phyloP scores from a whole-genome alignment of 306 rosid genomes.

The Canavalia ensiformis region DNA sequence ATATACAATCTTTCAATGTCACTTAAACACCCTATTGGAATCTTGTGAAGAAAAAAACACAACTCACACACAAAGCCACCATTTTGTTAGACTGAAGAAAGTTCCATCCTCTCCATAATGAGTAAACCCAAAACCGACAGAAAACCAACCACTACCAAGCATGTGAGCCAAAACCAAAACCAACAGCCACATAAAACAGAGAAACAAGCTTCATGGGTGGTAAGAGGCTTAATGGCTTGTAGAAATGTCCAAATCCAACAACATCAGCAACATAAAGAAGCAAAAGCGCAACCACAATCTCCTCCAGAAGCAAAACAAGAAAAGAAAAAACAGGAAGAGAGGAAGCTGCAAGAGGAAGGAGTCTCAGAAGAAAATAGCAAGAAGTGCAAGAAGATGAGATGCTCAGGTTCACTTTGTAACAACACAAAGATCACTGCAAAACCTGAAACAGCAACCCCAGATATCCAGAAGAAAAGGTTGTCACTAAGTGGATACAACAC shows the following conservation, averaged over 20 bases:
- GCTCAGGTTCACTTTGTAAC: conserved; percentile 87
- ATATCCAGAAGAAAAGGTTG: conserved; percentile 72
- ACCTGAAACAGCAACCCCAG: conserved; percentile 72
- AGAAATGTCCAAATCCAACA: conserved; percentile 67
- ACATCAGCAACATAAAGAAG: conserved; percentile 52
- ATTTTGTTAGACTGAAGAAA: conserved; percentile 43
- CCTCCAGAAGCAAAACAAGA: conserved; percentile 49
- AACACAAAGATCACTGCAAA: conserved; percentile 85
- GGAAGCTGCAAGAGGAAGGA: conserved; percentile 63
- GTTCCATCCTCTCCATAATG: conserved; percentile 60
- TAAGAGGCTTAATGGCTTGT: conserved; percentile 80
- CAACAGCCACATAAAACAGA: conserved; percentile 66
- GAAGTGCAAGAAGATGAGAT: conserved; percentile 91
- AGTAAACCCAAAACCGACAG: conserved; percentile 64
- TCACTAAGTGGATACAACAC: conserved; percentile 54
- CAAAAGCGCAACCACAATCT: conserved; percentile 40
- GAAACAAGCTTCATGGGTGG: conserved; percentile 81
- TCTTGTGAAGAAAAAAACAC: not conserved
- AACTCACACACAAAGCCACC: conserved; percentile 24
- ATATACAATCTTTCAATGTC: not conserved
- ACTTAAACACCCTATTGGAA: not conserved
- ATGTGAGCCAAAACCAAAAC: conserved; percentile 59
- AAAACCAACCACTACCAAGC: conserved; percentile 57
- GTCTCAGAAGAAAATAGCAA: conserved; percentile 69
- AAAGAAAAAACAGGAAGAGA: conserved; percentile 54